A percentile compares a stretch with the other conserved stretches of the same genome.
phyloP scores from a whole-genome alignment of 2,329 filamentous ascomycete species.

The Talaromyces marneffei region DNA sequence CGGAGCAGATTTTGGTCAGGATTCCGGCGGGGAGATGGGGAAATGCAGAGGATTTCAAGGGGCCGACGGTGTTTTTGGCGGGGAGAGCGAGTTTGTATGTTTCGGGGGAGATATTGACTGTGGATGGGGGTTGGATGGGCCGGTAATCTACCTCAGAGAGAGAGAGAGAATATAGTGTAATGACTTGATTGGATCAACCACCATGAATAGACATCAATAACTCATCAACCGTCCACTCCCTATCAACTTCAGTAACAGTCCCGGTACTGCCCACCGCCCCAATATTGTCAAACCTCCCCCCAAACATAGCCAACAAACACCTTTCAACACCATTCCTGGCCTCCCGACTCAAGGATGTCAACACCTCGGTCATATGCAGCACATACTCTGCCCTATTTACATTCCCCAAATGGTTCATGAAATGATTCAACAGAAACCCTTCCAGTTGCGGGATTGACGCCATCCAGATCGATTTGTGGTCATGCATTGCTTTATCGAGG shows the following conservation, averaged over 20 bases:
- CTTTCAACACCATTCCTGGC: not conserved
- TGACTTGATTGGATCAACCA: not conserved
- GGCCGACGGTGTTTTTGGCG: slow-evolving; percentile 69
- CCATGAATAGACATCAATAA: slow-evolving; percentile 13
- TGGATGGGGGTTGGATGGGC: slow-evolving; percentile 93
- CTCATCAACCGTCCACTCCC: slow-evolving; percentile 8
- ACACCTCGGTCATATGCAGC: not conserved
- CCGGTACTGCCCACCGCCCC: not conserved
- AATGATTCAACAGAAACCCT: slow-evolving; percentile 10
- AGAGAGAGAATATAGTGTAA: too few relatives aligned
- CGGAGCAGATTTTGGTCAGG: slow-evolving; percentile 67
- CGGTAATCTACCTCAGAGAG: too few relatives aligned
- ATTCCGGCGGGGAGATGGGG: slow-evolving; percentile 86
- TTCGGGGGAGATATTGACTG: slow-evolving; percentile 71
- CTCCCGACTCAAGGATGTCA: slow-evolving; percentile 5
- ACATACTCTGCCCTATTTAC: slow-evolving; percentile 6
- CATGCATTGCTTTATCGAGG: slow-evolving; percentile 10
- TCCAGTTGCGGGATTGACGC: slow-evolving; percentile 7
- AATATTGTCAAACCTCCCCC: not conserved
- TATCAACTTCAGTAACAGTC: not conserved
- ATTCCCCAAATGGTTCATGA: slow-evolving; percentile 12
- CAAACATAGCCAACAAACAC: not conserved
- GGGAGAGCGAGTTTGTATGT: slow-evolving; percentile 72
- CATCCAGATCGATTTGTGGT: slow-evolving; percentile 4
- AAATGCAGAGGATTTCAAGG: slow-evolving; percentile 79